phyloP scores from a whole-genome alignment of 2,329 filamentous ascomycete genomes.

The Aspergillus pseudoterreus region DNA sequence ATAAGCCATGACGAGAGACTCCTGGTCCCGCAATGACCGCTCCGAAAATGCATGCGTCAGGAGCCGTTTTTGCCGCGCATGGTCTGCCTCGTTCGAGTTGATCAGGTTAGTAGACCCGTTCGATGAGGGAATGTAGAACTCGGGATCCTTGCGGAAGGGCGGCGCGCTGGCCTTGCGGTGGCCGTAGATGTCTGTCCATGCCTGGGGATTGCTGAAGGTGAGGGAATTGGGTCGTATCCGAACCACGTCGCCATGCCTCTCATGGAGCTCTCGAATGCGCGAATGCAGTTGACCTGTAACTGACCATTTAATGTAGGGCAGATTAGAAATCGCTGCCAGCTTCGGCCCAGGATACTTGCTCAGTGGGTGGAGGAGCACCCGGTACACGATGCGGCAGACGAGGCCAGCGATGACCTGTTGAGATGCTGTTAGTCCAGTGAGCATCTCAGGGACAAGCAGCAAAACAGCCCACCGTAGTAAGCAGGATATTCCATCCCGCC shows the following conservation, averaged over 20 bases:
- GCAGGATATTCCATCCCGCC: too few relatives aligned
- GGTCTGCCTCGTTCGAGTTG: slow-evolving; percentile 6
- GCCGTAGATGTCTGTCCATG: slow-evolving; percentile 33
- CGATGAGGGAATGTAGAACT: slow-evolving; percentile 7
- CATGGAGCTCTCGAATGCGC: slow-evolving; percentile 23
- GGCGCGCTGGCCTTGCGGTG: slow-evolving; percentile 11
- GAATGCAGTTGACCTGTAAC: slow-evolving; percentile 22
- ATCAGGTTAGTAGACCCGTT: background rate
- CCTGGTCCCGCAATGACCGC: slow-evolving; percentile 21
- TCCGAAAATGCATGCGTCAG: slow-evolving; percentile 25
- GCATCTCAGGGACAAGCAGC: too few relatives aligned
- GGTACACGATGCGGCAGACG: background rate
- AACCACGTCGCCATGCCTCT: slow-evolving; percentile 34
- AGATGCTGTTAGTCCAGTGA: too few relatives aligned
- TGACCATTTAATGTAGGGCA: slow-evolving; percentile 19
- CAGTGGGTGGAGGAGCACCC: background rate
- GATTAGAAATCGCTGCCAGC: slow-evolving; percentile 20
- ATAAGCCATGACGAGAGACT: slow-evolving; percentile 17
- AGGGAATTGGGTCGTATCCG: slow-evolving; percentile 35
- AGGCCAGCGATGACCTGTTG: too few relatives aligned
- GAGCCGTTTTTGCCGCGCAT: slow-evolving; percentile 14
- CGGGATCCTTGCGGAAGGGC: slow-evolving; percentile 17
- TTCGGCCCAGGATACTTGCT: slow-evolving; percentile 23
- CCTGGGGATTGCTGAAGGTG: slow-evolving; percentile 27
- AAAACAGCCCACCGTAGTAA: too few relatives aligned